phyloP scores from a whole-genome alignment of 768 basidiomycete species.

The Mrakia gelida region DNA sequence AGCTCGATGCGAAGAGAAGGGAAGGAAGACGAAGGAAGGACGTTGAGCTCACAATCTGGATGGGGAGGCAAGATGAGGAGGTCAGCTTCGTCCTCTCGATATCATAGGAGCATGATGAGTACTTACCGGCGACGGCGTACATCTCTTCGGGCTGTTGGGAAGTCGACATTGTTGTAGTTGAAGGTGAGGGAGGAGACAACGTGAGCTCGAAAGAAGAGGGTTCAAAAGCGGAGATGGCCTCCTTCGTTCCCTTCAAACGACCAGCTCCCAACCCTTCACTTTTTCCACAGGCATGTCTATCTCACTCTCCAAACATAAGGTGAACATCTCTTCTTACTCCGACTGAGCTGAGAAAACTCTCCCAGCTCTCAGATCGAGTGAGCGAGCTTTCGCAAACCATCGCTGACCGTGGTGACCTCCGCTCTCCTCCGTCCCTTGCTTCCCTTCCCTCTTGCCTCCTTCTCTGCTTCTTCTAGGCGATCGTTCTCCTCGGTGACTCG shows the following conservation, averaged over 20 bases:
- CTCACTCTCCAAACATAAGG: not conserved
- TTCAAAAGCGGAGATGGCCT: not conserved
- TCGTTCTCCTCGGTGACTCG: slow-evolving; percentile 23
- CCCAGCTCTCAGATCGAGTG: too few relatives aligned
- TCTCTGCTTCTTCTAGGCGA: too few relatives aligned
- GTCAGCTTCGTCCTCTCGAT: not conserved
- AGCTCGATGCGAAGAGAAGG: not conserved
- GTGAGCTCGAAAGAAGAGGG: not conserved
- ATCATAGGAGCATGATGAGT: not conserved
- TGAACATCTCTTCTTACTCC: too few relatives aligned
- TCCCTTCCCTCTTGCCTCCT: too few relatives aligned
- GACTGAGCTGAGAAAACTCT: too few relatives aligned
- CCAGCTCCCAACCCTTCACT: not conserved
- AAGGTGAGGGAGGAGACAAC: not conserved
- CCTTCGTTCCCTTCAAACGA: not conserved
- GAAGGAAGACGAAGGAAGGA: not conserved
- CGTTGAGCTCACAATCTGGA: slow-evolving; percentile 1
- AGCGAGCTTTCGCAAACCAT: too few relatives aligned
- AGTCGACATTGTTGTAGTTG: not conserved
- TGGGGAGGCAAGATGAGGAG: not conserved
- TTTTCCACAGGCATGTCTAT: not conserved
- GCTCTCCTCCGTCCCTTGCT: too few relatives aligned
- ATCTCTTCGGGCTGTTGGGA: not conserved
- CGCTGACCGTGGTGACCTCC: too few relatives aligned
- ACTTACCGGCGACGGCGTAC: slow-evolving; percentile 11